These are phyloP conservation scores for Datura wrightii DNA, from an alignment of 257 asterid genomes.

Conservation along the genomic window DNA sequence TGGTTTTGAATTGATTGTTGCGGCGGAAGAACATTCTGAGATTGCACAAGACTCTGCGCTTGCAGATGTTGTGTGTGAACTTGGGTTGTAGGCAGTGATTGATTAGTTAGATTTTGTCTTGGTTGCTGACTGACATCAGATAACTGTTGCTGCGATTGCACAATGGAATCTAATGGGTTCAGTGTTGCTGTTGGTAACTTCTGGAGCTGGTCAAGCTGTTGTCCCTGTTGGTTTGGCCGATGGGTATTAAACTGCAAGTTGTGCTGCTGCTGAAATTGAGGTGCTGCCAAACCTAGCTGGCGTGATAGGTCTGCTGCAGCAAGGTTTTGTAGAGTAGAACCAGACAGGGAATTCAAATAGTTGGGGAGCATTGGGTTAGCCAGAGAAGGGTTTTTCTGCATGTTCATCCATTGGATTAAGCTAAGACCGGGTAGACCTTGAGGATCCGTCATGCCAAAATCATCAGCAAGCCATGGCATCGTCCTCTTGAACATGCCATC, in stretches of 20 bases:
- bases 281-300: constrained; percentile 57
- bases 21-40: constrained; percentile 56
- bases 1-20: constrained; percentile 63
- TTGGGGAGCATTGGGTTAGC: constrained; percentile 65
- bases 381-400: constrained; percentile 75
- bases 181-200: constrained; percentile 58
- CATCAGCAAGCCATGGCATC: constrained; percentile 91
- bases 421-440: constrained; percentile 82
- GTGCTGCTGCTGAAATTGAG: constrained; percentile 72
- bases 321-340: constrained; percentile 60
- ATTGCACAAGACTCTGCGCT: constrained; percentile 52
- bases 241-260: constrained; percentile 64
- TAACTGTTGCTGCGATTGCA: constrained; percentile 69
- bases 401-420: constrained; percentile 97
- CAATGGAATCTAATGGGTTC: constrained; percentile 61
- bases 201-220: constrained; percentile 69
- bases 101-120: constrained; percentile 52
- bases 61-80: constrained; percentile 61
- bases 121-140: constrained; percentile 55
- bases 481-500: constrained; percentile 75
- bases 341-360: constrained; percentile 57
- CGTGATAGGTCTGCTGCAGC: constrained; percentile 65
- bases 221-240: constrained; percentile 49
- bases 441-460: constrained; percentile 71
- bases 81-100: constrained; percentile 57